A percentile compares a stretch with the other conserved stretches of the same genome.
Conservation (phyloP, 176 grass and related monocot genomes). For the Poa annua region DNA sequence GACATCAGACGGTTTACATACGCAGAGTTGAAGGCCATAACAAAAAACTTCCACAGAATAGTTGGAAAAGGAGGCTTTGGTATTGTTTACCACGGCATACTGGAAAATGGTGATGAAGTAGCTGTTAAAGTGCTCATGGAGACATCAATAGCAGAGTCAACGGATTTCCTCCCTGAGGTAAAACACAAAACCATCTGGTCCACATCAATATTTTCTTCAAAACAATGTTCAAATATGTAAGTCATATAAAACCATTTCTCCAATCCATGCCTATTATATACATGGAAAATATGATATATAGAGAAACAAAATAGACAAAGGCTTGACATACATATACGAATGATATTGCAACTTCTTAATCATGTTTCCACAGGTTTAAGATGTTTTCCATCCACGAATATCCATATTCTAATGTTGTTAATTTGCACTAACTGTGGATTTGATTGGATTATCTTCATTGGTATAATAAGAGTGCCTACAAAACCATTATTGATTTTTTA, state of each 20-base stretch:
- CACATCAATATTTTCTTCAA: background rate
- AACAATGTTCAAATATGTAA: background rate
- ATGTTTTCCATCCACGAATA: background rate
- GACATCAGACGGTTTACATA: slow-evolving; percentile 52
- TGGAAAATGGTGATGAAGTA: slow-evolving; percentile 47
- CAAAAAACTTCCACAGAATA: slow-evolving; percentile 31
- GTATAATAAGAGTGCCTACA: background rate
- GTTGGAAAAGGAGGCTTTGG: slow-evolving; percentile 62
- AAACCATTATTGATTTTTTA: background rate
- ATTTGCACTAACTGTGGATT: background rate
- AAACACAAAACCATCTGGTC: background rate
- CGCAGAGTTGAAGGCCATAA: slow-evolving; percentile 44
- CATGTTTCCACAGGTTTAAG: too few species aligned
- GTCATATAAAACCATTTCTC: background rate
- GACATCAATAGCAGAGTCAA: slow-evolving; percentile 39
- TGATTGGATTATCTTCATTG: background rate
- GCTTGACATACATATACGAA: background rate
- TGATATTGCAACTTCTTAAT: background rate
- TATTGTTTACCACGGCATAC: slow-evolving; percentile 51
- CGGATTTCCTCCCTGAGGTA: slow-evolving; percentile 56
- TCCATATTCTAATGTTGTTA: background rate
- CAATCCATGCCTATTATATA: background rate
- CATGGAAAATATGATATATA: background rate
- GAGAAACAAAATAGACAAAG: background rate
- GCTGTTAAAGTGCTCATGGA: slow-evolving; percentile 52